A percentile compares a stretch with the other conserved stretches of the same genome.
Conservation (phyloP, 2,329 filamentous ascomycete species). For the Periconia macrospinosa region DNA sequence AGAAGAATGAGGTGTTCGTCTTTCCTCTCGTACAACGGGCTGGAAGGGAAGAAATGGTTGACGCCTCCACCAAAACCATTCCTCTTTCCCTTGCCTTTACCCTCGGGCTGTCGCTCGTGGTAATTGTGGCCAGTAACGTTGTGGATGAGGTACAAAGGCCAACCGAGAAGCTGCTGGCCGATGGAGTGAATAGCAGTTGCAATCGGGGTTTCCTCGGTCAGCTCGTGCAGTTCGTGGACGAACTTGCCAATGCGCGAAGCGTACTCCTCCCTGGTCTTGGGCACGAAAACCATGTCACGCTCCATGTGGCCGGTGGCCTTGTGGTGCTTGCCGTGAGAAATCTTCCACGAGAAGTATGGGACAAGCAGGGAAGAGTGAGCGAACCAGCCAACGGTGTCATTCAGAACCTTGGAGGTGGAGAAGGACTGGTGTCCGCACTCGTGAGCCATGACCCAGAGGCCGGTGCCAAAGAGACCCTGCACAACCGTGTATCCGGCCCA, state of each 20-base stretch:
- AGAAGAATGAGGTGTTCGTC: slow-evolving; percentile 85
- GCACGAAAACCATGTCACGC: slow-evolving; percentile 99
- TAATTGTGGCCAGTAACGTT: slow-evolving; percentile 97
- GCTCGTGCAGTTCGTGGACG: slow-evolving; percentile 80
- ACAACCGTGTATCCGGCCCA: slow-evolving; percentile 74
- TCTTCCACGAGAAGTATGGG: slow-evolving; percentile 99
- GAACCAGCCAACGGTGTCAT: slow-evolving; percentile 91
- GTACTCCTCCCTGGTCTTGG: slow-evolving; percentile 82
- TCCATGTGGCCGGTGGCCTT: slow-evolving; percentile 97
- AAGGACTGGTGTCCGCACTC: slow-evolving; percentile 98
- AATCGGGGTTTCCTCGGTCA: slow-evolving; percentile 93
- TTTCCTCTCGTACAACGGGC: slow-evolving; percentile 88
- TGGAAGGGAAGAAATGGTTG: slow-evolving; percentile 91
- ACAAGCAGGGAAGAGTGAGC: slow-evolving; percentile 87
- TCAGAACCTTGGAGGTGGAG: slow-evolving; percentile 86
- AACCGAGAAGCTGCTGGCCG: slow-evolving; percentile 85
- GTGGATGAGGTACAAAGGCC: slow-evolving; percentile 86
- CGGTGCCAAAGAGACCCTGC: slow-evolving; percentile 91
- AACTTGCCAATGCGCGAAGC: slow-evolving; percentile 73
- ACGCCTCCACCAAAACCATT: slow-evolving; percentile 82
- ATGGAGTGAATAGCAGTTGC: slow-evolving; percentile 74
- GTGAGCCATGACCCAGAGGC: slow-evolving; percentile 94
- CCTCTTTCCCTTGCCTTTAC: slow-evolving; percentile 86
- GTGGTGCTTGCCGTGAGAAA: slow-evolving; percentile 99
- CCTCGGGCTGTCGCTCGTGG: slow-evolving; percentile 88